Conservation (phyloP, 768 basidiomycete genomes). For the Lentinula boryana region DNA sequence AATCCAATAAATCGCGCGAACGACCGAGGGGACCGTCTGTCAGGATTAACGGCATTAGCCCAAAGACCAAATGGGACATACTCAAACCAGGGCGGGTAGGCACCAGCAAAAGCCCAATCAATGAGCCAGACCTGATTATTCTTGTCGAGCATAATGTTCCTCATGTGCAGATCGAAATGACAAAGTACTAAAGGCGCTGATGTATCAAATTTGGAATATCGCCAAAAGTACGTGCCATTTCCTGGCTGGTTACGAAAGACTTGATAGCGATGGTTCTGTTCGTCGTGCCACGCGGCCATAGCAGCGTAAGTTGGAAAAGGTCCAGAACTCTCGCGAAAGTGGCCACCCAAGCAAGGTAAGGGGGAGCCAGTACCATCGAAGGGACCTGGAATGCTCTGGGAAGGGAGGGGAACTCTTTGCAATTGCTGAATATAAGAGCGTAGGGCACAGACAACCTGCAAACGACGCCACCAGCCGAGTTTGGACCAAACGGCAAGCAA, state of each 20-base stretch:
- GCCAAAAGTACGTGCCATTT: background rate
- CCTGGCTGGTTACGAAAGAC: background rate
- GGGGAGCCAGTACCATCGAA: constrained; percentile 11
- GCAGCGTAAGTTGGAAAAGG: constrained; percentile 16
- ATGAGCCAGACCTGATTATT: constrained; percentile 8
- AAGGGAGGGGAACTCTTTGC: constrained; percentile 8
- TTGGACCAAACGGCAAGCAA: constrained; percentile 14
- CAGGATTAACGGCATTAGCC: background rate
- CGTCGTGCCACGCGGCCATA: constrained; percentile 12
- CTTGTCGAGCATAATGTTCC: constrained; percentile 16
- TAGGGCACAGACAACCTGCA: constrained; percentile 14
- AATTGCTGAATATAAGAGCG: constrained; percentile 19
- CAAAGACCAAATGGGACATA: background rate
- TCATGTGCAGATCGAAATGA: constrained; percentile 15
- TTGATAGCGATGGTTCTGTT: background rate
- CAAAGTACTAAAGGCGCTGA: background rate
- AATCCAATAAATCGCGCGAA: background rate
- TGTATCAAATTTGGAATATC: background rate
- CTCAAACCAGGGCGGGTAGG: constrained; percentile 5
- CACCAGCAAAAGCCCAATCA: constrained; percentile 6
- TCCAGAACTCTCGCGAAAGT: constrained; percentile 7
- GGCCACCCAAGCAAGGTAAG: background rate
- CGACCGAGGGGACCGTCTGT: background rate
- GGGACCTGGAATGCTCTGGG: constrained; percentile 14
- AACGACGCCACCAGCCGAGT: constrained; percentile 10